Conservation (phyloP, 1,284 basidiomycete genomes). For the Cutaneotrichosporon cavernicola region DNA sequence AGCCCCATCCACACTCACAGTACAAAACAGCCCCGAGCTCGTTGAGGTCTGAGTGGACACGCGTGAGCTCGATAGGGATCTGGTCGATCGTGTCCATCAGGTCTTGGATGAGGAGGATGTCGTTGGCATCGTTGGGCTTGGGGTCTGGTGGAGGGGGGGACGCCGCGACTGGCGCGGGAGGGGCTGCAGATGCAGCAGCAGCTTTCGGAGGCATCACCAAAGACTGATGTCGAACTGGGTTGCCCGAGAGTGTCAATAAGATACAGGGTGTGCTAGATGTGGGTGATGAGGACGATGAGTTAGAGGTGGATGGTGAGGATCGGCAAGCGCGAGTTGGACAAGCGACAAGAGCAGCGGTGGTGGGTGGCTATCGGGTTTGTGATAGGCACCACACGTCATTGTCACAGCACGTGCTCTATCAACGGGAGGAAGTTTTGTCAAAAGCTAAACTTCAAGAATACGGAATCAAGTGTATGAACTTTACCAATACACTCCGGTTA, state of each 20-base stretch:
- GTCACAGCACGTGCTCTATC: no score
- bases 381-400: background rate
- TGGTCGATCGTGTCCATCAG: conserved; percentile 91
- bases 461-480: no score
- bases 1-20: conserved; percentile 47
- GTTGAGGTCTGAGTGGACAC: conserved; percentile 90
- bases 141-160: conserved; percentile 64
- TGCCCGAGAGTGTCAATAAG: background rate
- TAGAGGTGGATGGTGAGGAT: background rate
- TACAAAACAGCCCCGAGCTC: conserved; percentile 97
- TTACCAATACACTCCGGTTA: no score
- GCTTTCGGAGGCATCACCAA: conserved; percentile 42
- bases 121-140: conserved; percentile 45
- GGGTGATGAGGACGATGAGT: background rate
- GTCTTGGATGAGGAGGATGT: conserved; percentile 62
- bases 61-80: conserved; percentile 88
- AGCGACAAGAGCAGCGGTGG: background rate
- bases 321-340: background rate
- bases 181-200: conserved; percentile 17
- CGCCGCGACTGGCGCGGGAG: conserved; percentile 35
- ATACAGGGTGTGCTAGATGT: background rate
- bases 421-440: no score
- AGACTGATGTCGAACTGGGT: background rate
- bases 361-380: background rate
- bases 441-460: no score